A percentile compares a stretch with the other conserved stretches of the same genome.
Evolutionary conservation across 2,329 filamentous ascomycete species (phyloP).

Genomic region (Furcasterigmium furcatum): DNA sequence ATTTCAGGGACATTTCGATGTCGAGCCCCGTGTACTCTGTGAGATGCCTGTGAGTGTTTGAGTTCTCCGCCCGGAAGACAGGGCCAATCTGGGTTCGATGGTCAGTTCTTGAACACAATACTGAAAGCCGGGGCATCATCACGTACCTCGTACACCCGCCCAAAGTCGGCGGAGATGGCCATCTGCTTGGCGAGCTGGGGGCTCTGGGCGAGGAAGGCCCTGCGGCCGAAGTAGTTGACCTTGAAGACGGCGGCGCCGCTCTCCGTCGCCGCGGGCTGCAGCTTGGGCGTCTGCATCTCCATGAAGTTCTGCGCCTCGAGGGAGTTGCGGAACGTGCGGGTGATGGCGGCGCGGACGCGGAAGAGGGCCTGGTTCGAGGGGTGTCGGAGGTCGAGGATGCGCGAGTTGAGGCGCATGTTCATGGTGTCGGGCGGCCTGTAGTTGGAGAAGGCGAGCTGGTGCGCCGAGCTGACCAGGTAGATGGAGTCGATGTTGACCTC

Average conservation of each 20-base stretch:
- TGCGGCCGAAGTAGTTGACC: constrained; percentile 85
- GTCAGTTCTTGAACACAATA: no score
- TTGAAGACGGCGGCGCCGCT: constrained; percentile 90
- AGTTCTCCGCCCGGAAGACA: constrained; percentile 93
- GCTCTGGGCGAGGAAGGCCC: constrained; percentile 86
- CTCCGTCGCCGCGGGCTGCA: constrained; percentile 87
- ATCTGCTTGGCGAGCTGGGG: constrained; percentile 93
- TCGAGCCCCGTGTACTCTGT: constrained; percentile 94
- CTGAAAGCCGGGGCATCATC: no score
- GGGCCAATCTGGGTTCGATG: constrained; percentile 55
- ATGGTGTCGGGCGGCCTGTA: constrained; percentile 31
- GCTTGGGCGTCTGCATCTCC: constrained; percentile 90
- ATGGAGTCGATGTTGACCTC: constrained; percentile 67
- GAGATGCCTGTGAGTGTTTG: constrained; percentile 90
- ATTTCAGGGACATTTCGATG: constrained; percentile 86
- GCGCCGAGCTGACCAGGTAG: constrained; percentile 47
- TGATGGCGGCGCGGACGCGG: constrained; percentile 77
- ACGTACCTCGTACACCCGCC: constrained; percentile 81
- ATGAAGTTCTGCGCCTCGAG: constrained; percentile 78
- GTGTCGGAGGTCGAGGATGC: constrained; percentile 82
- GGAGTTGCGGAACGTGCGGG: constrained; percentile 73
- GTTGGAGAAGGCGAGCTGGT: constrained; percentile 46
- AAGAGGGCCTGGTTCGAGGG: constrained; percentile 84
- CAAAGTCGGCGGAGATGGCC: constrained; percentile 85
- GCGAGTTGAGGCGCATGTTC: constrained; percentile 28